phyloP scores from a whole-genome alignment of 1,284 basidiomycete genomes.

The Cutaneotrichosporon sp. region DNA sequence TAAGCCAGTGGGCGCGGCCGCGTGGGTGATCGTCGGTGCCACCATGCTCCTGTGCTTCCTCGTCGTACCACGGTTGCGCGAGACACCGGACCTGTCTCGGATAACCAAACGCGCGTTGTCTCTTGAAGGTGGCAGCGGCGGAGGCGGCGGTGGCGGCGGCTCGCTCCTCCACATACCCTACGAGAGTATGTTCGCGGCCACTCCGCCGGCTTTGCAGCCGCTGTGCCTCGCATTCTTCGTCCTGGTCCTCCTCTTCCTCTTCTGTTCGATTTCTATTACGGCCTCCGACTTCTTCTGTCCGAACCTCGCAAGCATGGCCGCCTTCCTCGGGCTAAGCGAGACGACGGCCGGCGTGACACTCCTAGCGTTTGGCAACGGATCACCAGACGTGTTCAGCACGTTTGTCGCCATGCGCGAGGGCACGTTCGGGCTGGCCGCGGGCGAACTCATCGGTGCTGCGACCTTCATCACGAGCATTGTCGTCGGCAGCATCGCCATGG shows the following conservation, averaged over 20 bases:
- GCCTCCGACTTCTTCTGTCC: constrained; percentile 95
- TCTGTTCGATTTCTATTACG: constrained; percentile 76
- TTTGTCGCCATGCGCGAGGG: constrained; percentile 85
- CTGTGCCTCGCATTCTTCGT: constrained; percentile 40
- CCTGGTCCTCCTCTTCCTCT: constrained; percentile 58
- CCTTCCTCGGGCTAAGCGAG: constrained; percentile 78
- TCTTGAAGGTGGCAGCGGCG: neutral
- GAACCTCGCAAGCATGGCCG: constrained; percentile 81
- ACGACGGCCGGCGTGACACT: constrained; percentile 90
- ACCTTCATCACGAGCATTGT: constrained; percentile 95
- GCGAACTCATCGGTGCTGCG: constrained; percentile 91
- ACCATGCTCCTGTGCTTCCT: constrained; percentile 10
- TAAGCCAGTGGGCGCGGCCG: constrained; percentile 3
- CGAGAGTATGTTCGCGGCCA: constrained; percentile 9
- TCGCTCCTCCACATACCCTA: constrained; percentile 23
- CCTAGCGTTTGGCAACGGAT: constrained; percentile 89
- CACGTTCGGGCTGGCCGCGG: constrained; percentile 86
- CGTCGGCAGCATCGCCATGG: constrained; percentile 92
- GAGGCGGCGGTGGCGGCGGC: constrained; percentile 8
- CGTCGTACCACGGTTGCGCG: constrained; percentile 9
- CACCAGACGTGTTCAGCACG: constrained; percentile 89
- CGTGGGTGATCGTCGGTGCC: constrained; percentile 10
- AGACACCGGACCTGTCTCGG: neutral
- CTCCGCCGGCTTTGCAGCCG: constrained; percentile 25
- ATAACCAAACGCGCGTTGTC: neutral